phyloP scores from a whole-genome alignment of 169 alveolate species.

The Cryptosporidium baileyi region DNA sequence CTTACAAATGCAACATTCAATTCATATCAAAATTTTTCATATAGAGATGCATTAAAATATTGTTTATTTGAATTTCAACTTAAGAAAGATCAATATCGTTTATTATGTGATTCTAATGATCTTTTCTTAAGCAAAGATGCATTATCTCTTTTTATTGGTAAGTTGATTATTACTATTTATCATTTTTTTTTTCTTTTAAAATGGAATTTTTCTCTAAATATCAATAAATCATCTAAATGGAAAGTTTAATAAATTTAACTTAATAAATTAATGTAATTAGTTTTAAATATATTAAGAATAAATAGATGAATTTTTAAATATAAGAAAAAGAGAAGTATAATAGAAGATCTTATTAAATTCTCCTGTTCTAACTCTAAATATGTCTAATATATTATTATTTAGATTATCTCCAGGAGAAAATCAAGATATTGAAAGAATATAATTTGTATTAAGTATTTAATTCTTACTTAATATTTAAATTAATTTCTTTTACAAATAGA shows the following conservation, averaged over 20 bases:
- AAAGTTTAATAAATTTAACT: too few species aligned
- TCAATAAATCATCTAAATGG: background rate
- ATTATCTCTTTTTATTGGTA: constrained; percentile 28
- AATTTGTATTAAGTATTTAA: background rate
- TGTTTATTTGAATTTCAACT: constrained; percentile 84
- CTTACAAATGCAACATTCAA: constrained; percentile 80
- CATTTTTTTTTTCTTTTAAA: too few species aligned
- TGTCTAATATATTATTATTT: background rate
- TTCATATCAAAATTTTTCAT: constrained; percentile 79
- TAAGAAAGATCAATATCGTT: constrained; percentile 77
- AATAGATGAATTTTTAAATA: too few species aligned
- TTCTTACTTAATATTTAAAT: background rate
- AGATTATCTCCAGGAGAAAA: constrained; percentile 70
- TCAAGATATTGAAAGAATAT: background rate
- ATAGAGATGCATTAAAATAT: constrained; percentile 87
- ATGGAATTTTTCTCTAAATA: background rate
- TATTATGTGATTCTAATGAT: constrained; percentile 72
- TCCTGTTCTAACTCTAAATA: constrained; percentile 66
- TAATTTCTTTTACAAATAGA: background rate
- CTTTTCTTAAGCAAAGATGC: background rate
- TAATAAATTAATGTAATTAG: too few species aligned
- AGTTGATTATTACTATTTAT: background rate
- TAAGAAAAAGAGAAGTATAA: too few species aligned
- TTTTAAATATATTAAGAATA: too few species aligned
- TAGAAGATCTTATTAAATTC: too few species aligned